phyloP scores from a whole-genome alignment of 2,329 filamentous ascomycete genomes.

The Epichloe typhina region DNA sequence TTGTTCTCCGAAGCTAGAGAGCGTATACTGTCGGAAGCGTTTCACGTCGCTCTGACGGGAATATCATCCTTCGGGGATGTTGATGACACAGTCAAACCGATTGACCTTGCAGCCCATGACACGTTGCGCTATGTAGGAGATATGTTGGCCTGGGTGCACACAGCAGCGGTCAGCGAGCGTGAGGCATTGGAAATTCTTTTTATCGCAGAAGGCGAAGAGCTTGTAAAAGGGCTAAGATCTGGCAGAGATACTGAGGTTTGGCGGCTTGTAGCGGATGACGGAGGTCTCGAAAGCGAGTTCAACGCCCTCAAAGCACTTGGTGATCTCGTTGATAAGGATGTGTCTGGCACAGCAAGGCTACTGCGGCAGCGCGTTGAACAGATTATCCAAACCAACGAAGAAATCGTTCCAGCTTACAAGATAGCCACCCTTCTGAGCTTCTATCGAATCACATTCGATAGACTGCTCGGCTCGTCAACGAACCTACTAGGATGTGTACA shows the following conservation, averaged over 20 bases:
- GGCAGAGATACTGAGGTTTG: slow-evolving; percentile 76
- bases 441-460: slow-evolving; percentile 75
- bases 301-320: slow-evolving; percentile 72
- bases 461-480: slow-evolving; percentile 58
- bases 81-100: slow-evolving; percentile 63
- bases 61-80: slow-evolving; percentile 42
- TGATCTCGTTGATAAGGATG: slow-evolving; percentile 74
- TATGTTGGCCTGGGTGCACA: slow-evolving; percentile 96
- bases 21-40: slow-evolving; percentile 73
- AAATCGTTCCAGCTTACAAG: slow-evolving; percentile 78
- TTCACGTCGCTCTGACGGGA: slow-evolving; percentile 79
- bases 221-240: slow-evolving; percentile 64
- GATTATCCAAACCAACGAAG: slow-evolving; percentile 83
- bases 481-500: slow-evolving; percentile 55
- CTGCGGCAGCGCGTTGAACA: slow-evolving; percentile 84
- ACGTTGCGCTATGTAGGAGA: slow-evolving; percentile 85
- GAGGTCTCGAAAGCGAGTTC: slow-evolving; percentile 46
- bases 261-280: slow-evolving; percentile 51
- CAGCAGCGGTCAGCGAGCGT: slow-evolving; percentile 81
- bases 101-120: slow-evolving; percentile 87
- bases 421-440: slow-evolving; percentile 81
- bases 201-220: slow-evolving; percentile 77
- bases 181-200: slow-evolving; percentile 89
- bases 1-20: slow-evolving; percentile 87
- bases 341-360: slow-evolving; percentile 69